These are phyloP conservation scores for Kwoniella dejecticola DNA, from an alignment of 768 basidiomycete genomes.

Conservation along the genomic window DNA sequence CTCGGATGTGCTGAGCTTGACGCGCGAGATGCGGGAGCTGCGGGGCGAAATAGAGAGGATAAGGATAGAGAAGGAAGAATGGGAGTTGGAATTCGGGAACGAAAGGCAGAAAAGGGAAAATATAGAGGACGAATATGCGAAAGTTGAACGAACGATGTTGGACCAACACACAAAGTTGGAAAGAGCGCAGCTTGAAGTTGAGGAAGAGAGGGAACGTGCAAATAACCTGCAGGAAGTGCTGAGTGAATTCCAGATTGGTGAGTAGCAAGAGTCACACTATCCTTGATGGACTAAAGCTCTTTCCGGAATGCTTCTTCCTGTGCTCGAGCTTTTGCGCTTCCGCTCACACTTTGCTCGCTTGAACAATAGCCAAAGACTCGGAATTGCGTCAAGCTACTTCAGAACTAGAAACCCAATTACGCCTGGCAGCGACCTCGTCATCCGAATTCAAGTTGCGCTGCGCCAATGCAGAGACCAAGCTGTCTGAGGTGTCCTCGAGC, in stretches of 20 bases:
- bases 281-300: not conserved
- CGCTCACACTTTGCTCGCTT: not conserved
- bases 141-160: conserved; percentile 65
- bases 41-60: conserved; percentile 85
- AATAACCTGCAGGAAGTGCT: conserved; percentile 87
- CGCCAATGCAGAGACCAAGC: conserved; percentile 77
- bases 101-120: conserved; percentile 76
- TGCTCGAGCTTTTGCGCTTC: not conserved
- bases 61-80: conserved; percentile 77
- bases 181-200: conserved; percentile 62
- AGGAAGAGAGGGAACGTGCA: conserved; percentile 65
- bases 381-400: conserved; percentile 82
- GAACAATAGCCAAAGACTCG: conserved; percentile 74
- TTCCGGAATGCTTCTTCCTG: not conserved
- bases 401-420: conserved; percentile 76
- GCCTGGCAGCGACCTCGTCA: conserved; percentile 69
- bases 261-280: conserved; percentile 43
- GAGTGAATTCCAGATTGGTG: conserved; percentile 92
- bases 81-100: conserved; percentile 64
- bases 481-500: conserved; percentile 73
- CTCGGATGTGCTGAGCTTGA: conserved; percentile 48
- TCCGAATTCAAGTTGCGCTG: conserved; percentile 91
- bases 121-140: conserved; percentile 63
- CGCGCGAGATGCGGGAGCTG: conserved; percentile 73
- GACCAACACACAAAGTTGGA: conserved; percentile 64